Evolutionary conservation across 441 rosid genomes (phyloP), one percentile per base, ranked within the genome.

Genomic region (Adansonia gregorii): DNA sequence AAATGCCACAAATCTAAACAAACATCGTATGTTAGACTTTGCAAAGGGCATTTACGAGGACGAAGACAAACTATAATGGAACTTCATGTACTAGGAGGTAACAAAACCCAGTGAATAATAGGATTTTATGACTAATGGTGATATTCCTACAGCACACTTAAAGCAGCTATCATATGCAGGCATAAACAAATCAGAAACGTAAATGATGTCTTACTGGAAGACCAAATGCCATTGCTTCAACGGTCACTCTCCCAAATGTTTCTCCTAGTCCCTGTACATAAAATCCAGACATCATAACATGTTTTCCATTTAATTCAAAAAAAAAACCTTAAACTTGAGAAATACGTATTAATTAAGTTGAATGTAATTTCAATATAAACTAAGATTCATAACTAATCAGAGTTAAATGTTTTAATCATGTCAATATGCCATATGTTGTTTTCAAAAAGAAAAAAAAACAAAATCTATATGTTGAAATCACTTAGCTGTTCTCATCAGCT

Each of bases 161-260:
- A 20, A 67, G 52, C 22, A n/a, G 14, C 65, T 10, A 11, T 65
- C 67, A 46, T 24, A 51, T 24, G 67, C 60, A 72, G 63, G 54
- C 67, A 14, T 43, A 49, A 35, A 63, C 5, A 67, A 8, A 78
- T 7, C n/a, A 27, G 63, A 73, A 80, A 41, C 65, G 65, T 55
- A 74, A 46, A 41, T 51, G 43, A 22, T 39, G 49, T 56, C 79
- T 80, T 83, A 92, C 94, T 66, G 99, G 97, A 85, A 95, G 93
- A 76, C 97, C 94, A 73, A 92, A 95, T 4, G 97, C 95, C 99
- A 95, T 95, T 69, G 99, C 97, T 88, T 95, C 99, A 79, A 95
- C 87, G 0, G 98, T 95, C 64, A 94, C 99, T 84, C 99, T 94
- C 73, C 99, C 99, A 61, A 95, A 95, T 67, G 99, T 95, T 86